A percentile compares a stretch with the other conserved stretches of the same genome.
Conservation (phyloP, 225 moss, liverwort and hornwort species). For the Physcomitrium patens region DNA sequence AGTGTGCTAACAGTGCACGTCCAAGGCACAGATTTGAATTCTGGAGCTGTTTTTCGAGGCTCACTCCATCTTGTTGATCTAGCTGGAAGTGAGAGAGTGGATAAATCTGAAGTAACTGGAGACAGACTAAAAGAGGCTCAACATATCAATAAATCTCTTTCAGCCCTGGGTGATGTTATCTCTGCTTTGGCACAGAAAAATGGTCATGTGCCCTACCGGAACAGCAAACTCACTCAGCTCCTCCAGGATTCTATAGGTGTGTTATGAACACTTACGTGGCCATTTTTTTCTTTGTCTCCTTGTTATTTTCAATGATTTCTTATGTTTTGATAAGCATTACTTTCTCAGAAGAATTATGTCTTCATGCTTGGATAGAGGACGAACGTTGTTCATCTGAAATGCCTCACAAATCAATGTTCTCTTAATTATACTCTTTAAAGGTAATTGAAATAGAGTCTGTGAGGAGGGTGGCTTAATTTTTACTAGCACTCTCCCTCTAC, state of each 20-base stretch:
- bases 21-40: conserved; percentile 72
- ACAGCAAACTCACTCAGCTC: conserved; percentile 95
- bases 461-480: neutral
- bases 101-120: conserved; percentile 94
- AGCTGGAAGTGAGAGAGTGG: conserved; percentile 95
- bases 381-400: too few species aligned
- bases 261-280: neutral
- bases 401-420: too few species aligned
- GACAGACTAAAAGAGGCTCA: conserved; percentile 97
- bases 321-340: neutral
- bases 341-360: too few species aligned
- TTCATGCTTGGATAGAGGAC: too few species aligned
- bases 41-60: conserved; percentile 84
- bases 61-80: conserved; percentile 94
- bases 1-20: conserved; percentile 95
- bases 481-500: conserved; percentile 1
- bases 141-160: conserved; percentile 93
- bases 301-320: conserved; percentile 14
- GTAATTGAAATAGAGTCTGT: neutral
- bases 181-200: conserved; percentile 88
- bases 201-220: conserved; percentile 88
- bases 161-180: conserved; percentile 94
- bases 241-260: conserved; percentile 88
- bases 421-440: neutral
- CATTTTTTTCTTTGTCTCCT: neutral